These are phyloP conservation scores for Alternaria triticimaculans DNA, from an alignment of 2,329 filamentous ascomycete genomes.

Conservation along the genomic window DNA sequence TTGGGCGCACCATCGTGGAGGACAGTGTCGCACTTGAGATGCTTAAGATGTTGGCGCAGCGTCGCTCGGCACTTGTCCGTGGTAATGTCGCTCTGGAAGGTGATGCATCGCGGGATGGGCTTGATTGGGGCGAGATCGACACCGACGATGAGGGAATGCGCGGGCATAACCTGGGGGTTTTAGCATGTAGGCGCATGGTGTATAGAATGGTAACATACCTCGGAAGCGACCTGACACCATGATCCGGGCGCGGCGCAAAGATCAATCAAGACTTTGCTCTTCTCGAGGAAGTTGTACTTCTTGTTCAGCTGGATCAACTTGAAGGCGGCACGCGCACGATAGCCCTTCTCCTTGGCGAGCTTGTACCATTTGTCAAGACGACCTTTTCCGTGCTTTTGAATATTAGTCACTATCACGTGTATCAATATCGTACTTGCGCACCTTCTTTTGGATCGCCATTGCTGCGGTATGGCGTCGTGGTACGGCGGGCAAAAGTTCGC, in stretches of 20 bases:
- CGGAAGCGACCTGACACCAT: constrained; percentile 73
- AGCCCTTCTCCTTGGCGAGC: constrained; percentile 97
- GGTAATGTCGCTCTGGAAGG: constrained; percentile 97
- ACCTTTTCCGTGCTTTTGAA: constrained; percentile 81
- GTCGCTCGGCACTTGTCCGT: constrained; percentile 94
- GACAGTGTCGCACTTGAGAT: constrained; percentile 94
- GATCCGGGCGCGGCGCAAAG: constrained; percentile 91
- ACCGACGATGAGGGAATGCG: constrained; percentile 87
- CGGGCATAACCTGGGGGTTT: constrained; percentile 72
- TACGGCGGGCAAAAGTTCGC: constrained; percentile 24
- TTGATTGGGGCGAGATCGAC: constrained; percentile 97
- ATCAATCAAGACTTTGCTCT: constrained; percentile 95
- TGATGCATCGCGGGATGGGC: constrained; percentile 89
- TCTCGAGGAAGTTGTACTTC: constrained; percentile 97
- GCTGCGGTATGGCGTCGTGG: constrained; percentile 31
- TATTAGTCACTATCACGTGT: constrained; percentile 28
- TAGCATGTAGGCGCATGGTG: constrained; percentile 3
- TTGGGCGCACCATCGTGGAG: constrained; percentile 97
- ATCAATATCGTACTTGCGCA: constrained; percentile 6
- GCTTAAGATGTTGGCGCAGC: constrained; percentile 87
- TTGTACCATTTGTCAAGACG: constrained; percentile 99
- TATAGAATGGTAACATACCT: constrained; percentile 59
- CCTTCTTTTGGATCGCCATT: constrained; percentile 98
- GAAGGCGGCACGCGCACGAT: constrained; percentile 93
- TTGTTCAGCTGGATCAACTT: constrained; percentile 99